Evolutionary conservation across 257 asterid genomes (phyloP).

Genomic region (Salvia hispanica): DNA sequence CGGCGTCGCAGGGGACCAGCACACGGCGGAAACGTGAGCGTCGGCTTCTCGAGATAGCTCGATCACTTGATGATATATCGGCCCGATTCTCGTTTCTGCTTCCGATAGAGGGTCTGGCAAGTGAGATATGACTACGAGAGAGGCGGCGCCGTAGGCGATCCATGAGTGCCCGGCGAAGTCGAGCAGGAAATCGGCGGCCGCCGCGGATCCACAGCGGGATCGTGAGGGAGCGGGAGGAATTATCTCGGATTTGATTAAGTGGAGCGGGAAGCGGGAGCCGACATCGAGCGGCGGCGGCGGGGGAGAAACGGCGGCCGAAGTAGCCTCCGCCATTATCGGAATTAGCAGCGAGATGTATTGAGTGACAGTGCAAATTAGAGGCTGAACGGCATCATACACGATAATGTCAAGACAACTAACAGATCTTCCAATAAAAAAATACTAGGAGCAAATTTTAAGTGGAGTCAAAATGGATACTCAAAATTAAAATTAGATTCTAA

Average conservation of each 20-base stretch:
- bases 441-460: neutral
- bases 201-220: conserved; percentile 45
- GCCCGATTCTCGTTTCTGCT: conserved; percentile 64
- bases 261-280: conserved; percentile 64
- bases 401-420: neutral
- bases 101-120: conserved; percentile 73
- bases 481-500: too few species aligned
- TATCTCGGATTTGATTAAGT: conserved; percentile 59
- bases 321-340: conserved; percentile 32
- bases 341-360: conserved; percentile 1
- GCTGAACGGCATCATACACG: neutral
- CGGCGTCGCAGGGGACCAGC: conserved; percentile 85
- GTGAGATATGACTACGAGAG: conserved; percentile 82
- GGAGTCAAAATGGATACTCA: too few species aligned
- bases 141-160: conserved; percentile 90
- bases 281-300: conserved; percentile 36
- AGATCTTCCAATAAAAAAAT: neutral
- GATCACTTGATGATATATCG: conserved; percentile 73
- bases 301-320: conserved; percentile 32
- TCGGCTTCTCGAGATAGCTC: conserved; percentile 59
- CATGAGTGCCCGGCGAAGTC: conserved; percentile 84
- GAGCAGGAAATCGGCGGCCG: conserved; percentile 68
- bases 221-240: conserved; percentile 78
- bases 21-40: conserved; percentile 58
- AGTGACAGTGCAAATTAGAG: neutral